These are phyloP conservation scores for Aspergillus sclerotioniger DNA, from an alignment of 495 filamentous ascomycete species.

Conservation along the genomic window DNA sequence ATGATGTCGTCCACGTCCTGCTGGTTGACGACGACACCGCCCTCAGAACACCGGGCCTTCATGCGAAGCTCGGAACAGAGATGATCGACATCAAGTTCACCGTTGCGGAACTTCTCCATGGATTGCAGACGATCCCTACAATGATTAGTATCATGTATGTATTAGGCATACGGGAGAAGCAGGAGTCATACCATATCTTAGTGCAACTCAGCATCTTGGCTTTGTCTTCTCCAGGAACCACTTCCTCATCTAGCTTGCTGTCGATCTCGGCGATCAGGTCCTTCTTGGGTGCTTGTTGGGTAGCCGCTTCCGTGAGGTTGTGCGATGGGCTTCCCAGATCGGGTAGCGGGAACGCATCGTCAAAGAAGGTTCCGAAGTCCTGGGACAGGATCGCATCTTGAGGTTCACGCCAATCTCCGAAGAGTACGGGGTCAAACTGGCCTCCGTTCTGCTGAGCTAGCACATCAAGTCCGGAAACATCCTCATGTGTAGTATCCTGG, in stretches of 20 bases:
- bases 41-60: constrained; percentile 94
- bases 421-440: constrained; percentile 87
- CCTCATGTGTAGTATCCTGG: constrained; percentile 21
- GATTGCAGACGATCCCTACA: constrained; percentile 86
- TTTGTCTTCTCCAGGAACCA: constrained; percentile 62
- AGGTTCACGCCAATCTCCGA: constrained; percentile 89
- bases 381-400: constrained; percentile 70
- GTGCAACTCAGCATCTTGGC: constrained; percentile 76
- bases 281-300: constrained; percentile 54
- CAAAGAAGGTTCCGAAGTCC: constrained; percentile 77
- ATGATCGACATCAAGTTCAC: constrained; percentile 88
- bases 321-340: constrained; percentile 77
- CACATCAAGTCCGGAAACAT: constrained; percentile 62
- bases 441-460: constrained; percentile 81
- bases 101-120: constrained; percentile 80
- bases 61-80: constrained; percentile 91
- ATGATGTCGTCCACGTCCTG: constrained; percentile 82
- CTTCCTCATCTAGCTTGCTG: constrained; percentile 60
- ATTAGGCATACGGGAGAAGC: background rate
- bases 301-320: constrained; percentile 50
- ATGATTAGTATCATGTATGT: constrained; percentile 22
- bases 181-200: constrained; percentile 78
- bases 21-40: constrained; percentile 87
- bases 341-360: constrained; percentile 76
- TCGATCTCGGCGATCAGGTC: constrained; percentile 75